Evolutionary conservation across 176 grass and related monocot species (phyloP).

Genomic region (Oryza brachyantha): DNA sequence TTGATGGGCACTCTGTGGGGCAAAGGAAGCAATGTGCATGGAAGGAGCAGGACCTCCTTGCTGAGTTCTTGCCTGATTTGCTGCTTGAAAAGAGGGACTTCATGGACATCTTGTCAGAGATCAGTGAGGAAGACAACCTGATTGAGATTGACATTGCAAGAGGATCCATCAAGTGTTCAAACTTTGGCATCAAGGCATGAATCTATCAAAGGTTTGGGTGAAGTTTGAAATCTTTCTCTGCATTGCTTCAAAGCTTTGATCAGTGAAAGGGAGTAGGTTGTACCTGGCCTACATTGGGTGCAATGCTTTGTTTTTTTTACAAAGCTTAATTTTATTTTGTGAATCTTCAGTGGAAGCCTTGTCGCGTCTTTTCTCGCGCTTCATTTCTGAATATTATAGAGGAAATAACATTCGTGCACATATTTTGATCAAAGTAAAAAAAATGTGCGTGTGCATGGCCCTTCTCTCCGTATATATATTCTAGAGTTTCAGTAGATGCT

Average conservation of each 20-base stretch:
- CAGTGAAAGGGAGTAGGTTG: conserved; percentile 2
- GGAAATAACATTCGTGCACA: conserved; percentile 24
- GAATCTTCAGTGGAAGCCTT: conserved; percentile 23
- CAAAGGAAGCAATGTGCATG: conserved; percentile 23
- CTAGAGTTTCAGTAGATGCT: conserved; percentile 1
- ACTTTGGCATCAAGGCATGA: conserved; percentile 60
- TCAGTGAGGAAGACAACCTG: conserved; percentile 79
- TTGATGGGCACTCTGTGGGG: conserved; percentile 46
- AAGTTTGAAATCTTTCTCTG: conserved; percentile 16
- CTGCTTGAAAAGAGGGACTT: conserved; percentile 56
- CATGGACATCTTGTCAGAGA: conserved; percentile 69
- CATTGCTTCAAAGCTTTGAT: conserved; percentile 7
- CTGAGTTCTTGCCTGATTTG: conserved; percentile 50
- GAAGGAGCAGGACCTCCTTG: conserved; percentile 44
- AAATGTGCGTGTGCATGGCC: conserved; percentile 11
- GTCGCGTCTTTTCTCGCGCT: neutral
- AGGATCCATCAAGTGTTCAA: conserved; percentile 80
- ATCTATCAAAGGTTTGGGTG: conserved; percentile 37
- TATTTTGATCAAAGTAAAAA: conserved; percentile 24
- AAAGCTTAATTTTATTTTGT: conserved; percentile 10
- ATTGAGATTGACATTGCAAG: conserved; percentile 85
- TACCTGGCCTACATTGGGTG: conserved; percentile 9
- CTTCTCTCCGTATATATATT: conserved; percentile 11
- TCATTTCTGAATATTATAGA: conserved; percentile 4
- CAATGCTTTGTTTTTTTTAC: neutral